Evolutionary conservation across 1,284 basidiomycete genomes (phyloP), one percentile per base, ranked within the genome.

Genomic region (Wolfiporia cocos): DNA sequence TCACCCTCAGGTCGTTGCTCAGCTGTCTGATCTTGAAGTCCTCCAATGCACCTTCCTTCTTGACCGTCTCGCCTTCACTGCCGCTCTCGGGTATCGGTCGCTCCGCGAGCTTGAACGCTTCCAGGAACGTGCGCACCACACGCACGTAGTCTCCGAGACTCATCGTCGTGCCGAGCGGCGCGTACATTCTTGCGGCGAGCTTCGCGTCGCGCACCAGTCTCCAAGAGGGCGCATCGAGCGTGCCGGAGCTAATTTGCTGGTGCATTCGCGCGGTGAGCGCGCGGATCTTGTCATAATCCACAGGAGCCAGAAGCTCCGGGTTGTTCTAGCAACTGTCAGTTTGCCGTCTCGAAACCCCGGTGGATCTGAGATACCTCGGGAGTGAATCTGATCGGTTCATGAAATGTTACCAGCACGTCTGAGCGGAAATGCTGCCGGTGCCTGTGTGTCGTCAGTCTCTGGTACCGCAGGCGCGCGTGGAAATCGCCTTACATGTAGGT

Each of bases 141-240:
- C 88, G 75, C 19, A 92, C 81, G 57, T 87, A 79, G 58, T 92
- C 84, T 3, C 88, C 88, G 7, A 92, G 68, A 41, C 71, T 76
- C 81, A 92, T 88, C 9, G 65, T 68, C 9, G 90, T 92, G 30
- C 89, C 90, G 5, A 92, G 65, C 1, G 89, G 89, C 1, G 79
- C 88, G 55, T 92, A 92, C 24, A 92, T 80, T 18, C 83, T 66
- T 11, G 85, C 71, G 3, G 87, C 85, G 28, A 86, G 69, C 57
- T 89, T 89, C 12, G 83, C 81, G 12, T 73, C 75, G 31, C 86
- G 76, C 30, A 90, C 71, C 18, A 86, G 64, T 48, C 80, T 73
- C 88, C 90, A 92, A 5, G 83, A 84, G 17, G 89, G 90, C 1
- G 87, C 81, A 50, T 90, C 84, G 34, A 90, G 71, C 0, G 86